These are phyloP conservation scores for Schoenoplectus triqueter DNA, from an alignment of 202 grass and related monocot species.

Conservation along the genomic window DNA sequence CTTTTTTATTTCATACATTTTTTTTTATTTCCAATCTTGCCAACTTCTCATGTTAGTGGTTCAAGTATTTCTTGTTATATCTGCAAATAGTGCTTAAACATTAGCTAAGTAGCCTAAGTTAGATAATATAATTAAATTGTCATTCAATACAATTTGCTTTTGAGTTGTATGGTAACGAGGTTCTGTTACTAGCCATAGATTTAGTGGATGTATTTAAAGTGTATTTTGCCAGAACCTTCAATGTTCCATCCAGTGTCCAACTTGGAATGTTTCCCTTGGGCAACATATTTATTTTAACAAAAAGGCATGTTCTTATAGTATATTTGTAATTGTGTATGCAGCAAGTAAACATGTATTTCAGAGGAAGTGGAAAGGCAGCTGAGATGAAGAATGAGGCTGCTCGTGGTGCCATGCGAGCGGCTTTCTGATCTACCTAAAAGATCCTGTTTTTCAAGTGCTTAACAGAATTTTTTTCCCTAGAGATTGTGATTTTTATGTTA, in stretches of 20 bases:
- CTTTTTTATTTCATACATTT: neutral
- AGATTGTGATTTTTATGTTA: conserved; percentile 43
- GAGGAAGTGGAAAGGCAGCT: conserved; percentile 93
- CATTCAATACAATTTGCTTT: neutral
- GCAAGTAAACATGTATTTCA: conserved; percentile 99
- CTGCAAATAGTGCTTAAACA: neutral
- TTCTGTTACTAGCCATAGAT: conserved; percentile 3
- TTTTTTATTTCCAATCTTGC: neutral
- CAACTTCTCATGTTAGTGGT: neutral
- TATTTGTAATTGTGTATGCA: conserved; percentile 44
- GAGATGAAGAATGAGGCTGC: conserved; percentile 79
- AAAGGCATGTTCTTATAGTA: conserved; percentile 35
- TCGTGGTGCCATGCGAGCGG: conserved; percentile 74
- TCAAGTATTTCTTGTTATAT: conserved; percentile 3
- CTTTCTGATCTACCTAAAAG: conserved; percentile 57
- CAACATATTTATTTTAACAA: neutral
- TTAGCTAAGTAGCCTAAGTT: neutral
- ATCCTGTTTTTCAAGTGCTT: conserved; percentile 44
- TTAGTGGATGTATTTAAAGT: neutral
- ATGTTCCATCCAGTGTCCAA: neutral
- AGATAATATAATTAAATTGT: neutral
- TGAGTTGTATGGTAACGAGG: neutral
- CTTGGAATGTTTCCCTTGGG: neutral
- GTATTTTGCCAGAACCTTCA: neutral
- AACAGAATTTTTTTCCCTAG: conserved; percentile 38